These are phyloP conservation scores for Venturia nashicola DNA, from an alignment of 2,329 filamentous ascomycete genomes.

Conservation along the genomic window DNA sequence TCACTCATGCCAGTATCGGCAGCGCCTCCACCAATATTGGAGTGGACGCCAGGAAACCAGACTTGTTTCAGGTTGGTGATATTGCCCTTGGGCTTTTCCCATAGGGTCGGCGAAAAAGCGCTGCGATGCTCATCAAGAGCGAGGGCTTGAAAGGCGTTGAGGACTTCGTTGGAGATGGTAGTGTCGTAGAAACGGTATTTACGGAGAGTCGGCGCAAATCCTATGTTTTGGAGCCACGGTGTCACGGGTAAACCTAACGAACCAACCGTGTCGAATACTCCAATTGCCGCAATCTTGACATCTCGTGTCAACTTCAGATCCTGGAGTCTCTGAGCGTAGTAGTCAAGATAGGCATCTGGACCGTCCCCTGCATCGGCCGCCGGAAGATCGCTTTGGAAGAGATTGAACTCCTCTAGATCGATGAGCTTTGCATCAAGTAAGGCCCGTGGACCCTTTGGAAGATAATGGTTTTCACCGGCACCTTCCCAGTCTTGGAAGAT, in stretches of 20 bases:
- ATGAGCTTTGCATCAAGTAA: not conserved
- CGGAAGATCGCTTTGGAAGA: not conserved
- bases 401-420: not conserved
- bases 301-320: constrained; percentile 25
- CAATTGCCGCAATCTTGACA: constrained; percentile 36
- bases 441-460: constrained; percentile 8
- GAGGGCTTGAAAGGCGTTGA: constrained; percentile 48
- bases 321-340: constrained; percentile 28
- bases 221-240: constrained; percentile 20
- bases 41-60: constrained; percentile 37
- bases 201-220: constrained; percentile 24
- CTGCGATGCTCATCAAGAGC: constrained; percentile 45
- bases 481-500: constrained; percentile 14
- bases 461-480: constrained; percentile 11
- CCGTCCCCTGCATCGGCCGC: constrained; percentile 3
- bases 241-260: constrained; percentile 32
- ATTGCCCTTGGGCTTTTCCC: constrained; percentile 25
- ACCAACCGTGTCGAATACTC: constrained; percentile 43
- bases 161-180: constrained; percentile 31
- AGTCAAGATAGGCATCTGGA: constrained; percentile 11
- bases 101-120: constrained; percentile 44
- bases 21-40: constrained; percentile 36
- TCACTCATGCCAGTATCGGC: constrained; percentile 36
- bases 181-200: constrained; percentile 32
- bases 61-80: constrained; percentile 27